A percentile compares a stretch with the other conserved stretches of the same genome.
phyloP scores from a whole-genome alignment of 2,329 filamentous ascomycete genomes.

The Escovopsis sp. region DNA sequence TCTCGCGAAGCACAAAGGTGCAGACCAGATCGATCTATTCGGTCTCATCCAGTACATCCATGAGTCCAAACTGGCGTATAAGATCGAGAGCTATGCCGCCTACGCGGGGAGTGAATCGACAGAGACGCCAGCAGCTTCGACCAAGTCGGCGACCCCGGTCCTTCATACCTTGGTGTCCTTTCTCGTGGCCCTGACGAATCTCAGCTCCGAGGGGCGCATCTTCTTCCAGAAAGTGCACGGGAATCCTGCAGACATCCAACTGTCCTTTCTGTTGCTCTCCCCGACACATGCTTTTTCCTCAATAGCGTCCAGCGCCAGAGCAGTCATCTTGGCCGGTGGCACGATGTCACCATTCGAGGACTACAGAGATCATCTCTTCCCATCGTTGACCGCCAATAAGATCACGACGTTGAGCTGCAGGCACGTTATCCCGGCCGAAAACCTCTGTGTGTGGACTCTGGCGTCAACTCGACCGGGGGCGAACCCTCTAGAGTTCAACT shows the following conservation, averaged over 20 bases:
- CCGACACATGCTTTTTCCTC: conserved; percentile 84
- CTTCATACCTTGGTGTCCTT: conserved; percentile 45
- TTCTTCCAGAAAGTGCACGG: conserved; percentile 39
- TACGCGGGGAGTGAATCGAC: conserved; percentile 37
- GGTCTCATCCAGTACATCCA: conserved; percentile 79
- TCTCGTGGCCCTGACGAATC: conserved; percentile 70
- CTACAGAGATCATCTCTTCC: conserved; percentile 75
- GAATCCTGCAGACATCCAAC: conserved; percentile 31
- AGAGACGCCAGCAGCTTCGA: conserved; percentile 7
- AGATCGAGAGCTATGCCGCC: conserved; percentile 76
- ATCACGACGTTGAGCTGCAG: conserved; percentile 80
- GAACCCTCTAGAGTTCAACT: conserved; percentile 71
- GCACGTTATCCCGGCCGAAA: conserved; percentile 76
- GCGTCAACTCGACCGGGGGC: conserved; percentile 24
- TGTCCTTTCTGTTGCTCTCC: conserved; percentile 81
- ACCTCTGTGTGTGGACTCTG: conserved; percentile 66
- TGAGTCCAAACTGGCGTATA: conserved; percentile 82
- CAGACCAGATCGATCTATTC: conserved; percentile 90
- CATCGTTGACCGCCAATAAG: conserved; percentile 45
- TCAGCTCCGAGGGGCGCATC: conserved; percentile 54
- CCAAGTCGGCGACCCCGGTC: conserved; percentile 27
- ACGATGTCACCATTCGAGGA: conserved; percentile 97
- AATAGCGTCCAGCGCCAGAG: conserved; percentile 68
- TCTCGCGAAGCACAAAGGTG: conserved; percentile 67
- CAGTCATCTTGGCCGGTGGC: conserved; percentile 81